Base-by-base conservation (phyloP, 352 stramenopile genomes). In the Phytophthora agathidicida region DNA sequence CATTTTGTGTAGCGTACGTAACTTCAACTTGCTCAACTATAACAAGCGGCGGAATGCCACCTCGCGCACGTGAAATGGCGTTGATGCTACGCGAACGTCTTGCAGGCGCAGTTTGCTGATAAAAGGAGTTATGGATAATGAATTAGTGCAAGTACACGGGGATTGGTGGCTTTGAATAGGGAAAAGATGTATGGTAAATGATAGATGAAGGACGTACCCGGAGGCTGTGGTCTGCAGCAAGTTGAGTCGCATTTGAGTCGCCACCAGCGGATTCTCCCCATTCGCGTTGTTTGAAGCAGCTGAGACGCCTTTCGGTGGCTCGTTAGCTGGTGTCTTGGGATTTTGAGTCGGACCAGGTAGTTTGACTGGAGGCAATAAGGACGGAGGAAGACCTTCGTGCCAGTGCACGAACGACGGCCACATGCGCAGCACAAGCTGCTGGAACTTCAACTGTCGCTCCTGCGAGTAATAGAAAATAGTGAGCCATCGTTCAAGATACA, bases 361-460 rank as follows among this genome's bases (percentile, higher is more conserved):
- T 31, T 57, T 57, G 9, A 47, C 28, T 7, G 28, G 42, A 33
- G 69, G 35, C 7, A 88, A 19, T 11, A 85, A 24, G 5, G 76
- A 72, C 5, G 61, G 44, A 8, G 80, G 77, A 0, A 90, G 53
- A 16, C 39, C 30, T 3, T 82, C 76, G 16, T 71, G 65, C 54
- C 79, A 81, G 1, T 84, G 63, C 28, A 89, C 62, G 39, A 89
- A 89, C 7, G 78, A 81, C 3, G 83, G 80, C 83, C 83, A 93
- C 80, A 93, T 89, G 9, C 83, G 80, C 20, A 93, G 53, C 36
- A 91, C 80, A 17, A 93, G 68, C 35, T 89, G 75, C 20, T 85
- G 71, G 33, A 91, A 90, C 45, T 82, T 84, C 13, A 41, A 23
- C 23, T 87, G 73, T 0, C 83, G 83, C 37, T 89, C 77, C 75